Evolutionary conservation across 352 stramenopile species (phyloP).

Genomic region (Thalassiosira ordinaria): DNA sequence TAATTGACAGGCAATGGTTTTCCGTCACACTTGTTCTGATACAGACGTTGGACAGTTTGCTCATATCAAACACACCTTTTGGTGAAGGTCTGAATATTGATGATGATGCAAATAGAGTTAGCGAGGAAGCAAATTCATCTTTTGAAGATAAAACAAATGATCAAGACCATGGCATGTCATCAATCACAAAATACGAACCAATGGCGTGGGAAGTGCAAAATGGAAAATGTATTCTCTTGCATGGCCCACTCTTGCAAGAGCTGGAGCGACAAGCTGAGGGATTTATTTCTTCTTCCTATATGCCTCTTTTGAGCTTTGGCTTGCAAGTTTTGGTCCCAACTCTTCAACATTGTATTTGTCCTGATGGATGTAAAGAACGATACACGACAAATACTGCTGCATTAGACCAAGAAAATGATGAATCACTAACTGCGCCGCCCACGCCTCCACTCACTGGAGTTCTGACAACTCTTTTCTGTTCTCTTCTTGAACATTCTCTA

Average conservation of each 20-base stretch:
- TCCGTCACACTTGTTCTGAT: constrained; percentile 61
- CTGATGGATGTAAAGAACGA: too few relatives aligned
- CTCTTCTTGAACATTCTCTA: constrained; percentile 66
- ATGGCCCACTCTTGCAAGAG: background rate
- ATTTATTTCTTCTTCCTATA: constrained; percentile 31
- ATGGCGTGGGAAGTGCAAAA: constrained; percentile 18
- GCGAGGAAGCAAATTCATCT: background rate
- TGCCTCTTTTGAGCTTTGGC: constrained; percentile 20
- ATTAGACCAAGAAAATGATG: constrained; percentile 5
- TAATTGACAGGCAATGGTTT: constrained; percentile 63
- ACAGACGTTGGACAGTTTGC: constrained; percentile 35
- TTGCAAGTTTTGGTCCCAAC: constrained; percentile 20
- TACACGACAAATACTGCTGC: background rate
- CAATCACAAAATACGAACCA: constrained; percentile 37
- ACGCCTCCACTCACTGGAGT: constrained; percentile 24
- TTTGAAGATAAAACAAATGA: background rate
- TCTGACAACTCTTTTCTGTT: constrained; percentile 44
- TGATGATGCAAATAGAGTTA: background rate
- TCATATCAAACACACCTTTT: background rate
- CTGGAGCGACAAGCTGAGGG: constrained; percentile 5
- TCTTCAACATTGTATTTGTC: constrained; percentile 9
- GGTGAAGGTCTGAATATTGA: background rate
- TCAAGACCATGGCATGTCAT: constrained; percentile 8
- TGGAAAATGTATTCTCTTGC: constrained; percentile 22
- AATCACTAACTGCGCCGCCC: background rate